A percentile compares a stretch with the other conserved stretches of the same genome.
Evolutionary conservation across 179 eudicot species (phyloP).

Genomic region (Heliamphora pulchella): DNA sequence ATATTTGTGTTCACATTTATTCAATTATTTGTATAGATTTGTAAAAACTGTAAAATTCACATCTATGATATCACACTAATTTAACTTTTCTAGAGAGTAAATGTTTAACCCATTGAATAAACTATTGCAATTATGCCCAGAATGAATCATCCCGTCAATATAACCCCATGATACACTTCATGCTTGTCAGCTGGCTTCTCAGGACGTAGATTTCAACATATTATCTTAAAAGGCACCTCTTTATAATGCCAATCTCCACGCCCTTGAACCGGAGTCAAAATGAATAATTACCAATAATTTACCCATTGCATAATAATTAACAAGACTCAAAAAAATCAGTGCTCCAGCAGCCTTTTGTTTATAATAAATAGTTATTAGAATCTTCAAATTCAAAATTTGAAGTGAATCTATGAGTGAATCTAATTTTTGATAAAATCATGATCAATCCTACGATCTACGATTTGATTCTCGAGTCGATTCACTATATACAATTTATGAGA

Average conservation of each 20-base stretch:
- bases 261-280: not conserved
- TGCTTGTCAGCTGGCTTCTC: no score
- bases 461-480: no score
- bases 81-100: not conserved
- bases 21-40: not conserved
- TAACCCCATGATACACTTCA: not conserved
- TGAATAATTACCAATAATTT: not conserved
- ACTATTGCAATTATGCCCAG: not conserved
- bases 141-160: not conserved
- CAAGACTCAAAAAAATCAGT: not conserved
- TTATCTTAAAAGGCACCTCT: not conserved
- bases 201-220: not conserved
- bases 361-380: no score
- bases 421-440: no score
- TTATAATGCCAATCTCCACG: not conserved
- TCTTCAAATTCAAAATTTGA: no score
- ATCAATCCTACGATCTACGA: no score
- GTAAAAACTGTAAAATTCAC: not conserved
- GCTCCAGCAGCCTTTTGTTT: not conserved
- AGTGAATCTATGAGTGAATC: no score
- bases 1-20: no score
- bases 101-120: not conserved
- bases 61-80: not conserved
- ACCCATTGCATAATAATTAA: not conserved
- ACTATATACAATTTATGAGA: no score